Evolutionary conservation across 495 filamentous ascomycete species (phyloP), one percentile per base, ranked within the genome.

Genomic region (Penicillium egyptiacum): DNA sequence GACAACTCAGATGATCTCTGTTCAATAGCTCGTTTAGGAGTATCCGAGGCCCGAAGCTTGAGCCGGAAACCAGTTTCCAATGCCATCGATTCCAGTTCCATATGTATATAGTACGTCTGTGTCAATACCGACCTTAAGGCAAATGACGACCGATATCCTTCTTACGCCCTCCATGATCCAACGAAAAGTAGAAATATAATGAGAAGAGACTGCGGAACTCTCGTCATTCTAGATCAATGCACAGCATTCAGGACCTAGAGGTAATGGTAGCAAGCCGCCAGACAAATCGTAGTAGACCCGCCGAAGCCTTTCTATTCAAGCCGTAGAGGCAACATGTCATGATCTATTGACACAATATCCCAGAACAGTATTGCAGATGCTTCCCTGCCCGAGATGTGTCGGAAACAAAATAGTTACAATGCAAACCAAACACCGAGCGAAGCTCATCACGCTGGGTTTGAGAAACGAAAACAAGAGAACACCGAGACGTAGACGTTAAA

Each of bases 351-450:
- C 50, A 43, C 9, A 19, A 16, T 26, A 31, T 28, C 26, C 19
- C 5, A 5, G 4, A 23, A 11, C 19, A 44, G 5, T 10, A 20
- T 12, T 22, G n/a, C 26, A 31, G 28, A 31, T 35, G 40, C 20
- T 16, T 35, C 19, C 37, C 53, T 47, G 43, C 42, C 23, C 42
- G 31, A 20, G 9, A 40, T 22, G 25, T 25, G 30, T 14, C n/a
- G 16, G 11, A 47, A 47, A 46, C 2, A 17, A 39, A 39, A 47
- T 37, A 39, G 22, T 8, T 28, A 46, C 20, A 55, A 55, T 47
- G 43, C 31, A 33, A 47, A 30, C 51, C 17, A 43, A 46, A 54
- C 52, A 43, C 53, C 53, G 33, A 45, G 42, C 53, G 33, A 45
- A 47, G 20, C 41, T 9, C 35, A 33, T 47, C 20, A 55, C 53